Evolutionary conservation across 164 flowering plant species (phyloP), one percentile per base, ranked within the genome.

Genomic region (Malania oleifera): DNA sequence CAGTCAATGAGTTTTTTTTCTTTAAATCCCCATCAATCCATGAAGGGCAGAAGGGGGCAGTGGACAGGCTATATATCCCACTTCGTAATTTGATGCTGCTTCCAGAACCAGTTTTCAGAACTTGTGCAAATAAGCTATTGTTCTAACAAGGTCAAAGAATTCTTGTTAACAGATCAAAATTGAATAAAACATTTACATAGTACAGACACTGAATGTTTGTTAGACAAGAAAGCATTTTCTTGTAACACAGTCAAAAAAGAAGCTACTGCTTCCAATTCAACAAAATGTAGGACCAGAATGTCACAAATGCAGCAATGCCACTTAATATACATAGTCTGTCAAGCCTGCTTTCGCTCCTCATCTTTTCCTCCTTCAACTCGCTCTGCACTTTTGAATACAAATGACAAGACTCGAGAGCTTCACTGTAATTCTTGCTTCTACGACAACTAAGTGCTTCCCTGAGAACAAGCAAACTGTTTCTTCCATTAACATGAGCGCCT

Each of bases 361-460:
- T 80, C 80, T 88, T 91, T 80, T 83, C 90, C 75, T 91, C 96
- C 66, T 78, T 86, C 27, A 91, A 64, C 68, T 88, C 89, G 31
- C 69, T 86, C 62, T 82, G 90, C 40, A 76, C 86, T 69, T 81
- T 84, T 0, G 96, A 83, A 74, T 84, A 91, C 70, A 79, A 46
- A 50, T 70, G 82, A 56, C 90, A 86, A 5, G 84, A 84, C 64
- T 88, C 95, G 0, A 91, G 73, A 45, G 74, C 89, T 70, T 86
- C 84, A 38, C 84, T 75, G 67, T 91, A 85, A 45, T 88, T 88
- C 63, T 81, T 88, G 84, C 95, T 91, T 66, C 89, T 71, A 1
- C 55, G 71, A 62, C 90, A 86, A 65, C 84, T 75, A 15, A 91
- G 64, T 14, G 96, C 89, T 68, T 86, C 82, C 69, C 77, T 82